phyloP scores from a whole-genome alignment of 108 stramenopile genomes.

The Conticribra weissflogii region DNA sequence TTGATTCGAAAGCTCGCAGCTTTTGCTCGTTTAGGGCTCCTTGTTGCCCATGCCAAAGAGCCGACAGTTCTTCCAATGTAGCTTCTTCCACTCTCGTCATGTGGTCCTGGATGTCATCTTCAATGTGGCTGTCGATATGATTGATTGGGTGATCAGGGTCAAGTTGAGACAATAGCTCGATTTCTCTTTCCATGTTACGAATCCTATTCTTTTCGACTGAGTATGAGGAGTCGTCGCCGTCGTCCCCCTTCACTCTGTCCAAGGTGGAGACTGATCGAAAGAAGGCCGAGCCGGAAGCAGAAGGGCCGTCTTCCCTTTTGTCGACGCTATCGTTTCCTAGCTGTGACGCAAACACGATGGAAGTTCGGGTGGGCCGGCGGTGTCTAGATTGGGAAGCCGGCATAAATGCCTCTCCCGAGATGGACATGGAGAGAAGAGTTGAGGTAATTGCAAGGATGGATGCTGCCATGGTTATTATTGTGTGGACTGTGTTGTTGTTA shows the following conservation, averaged over 20 bases:
- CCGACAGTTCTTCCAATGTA: slow-evolving; percentile 29
- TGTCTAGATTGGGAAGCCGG: too few relatives aligned
- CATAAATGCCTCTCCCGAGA: too few relatives aligned
- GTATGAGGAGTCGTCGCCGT: background rate
- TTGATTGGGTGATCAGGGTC: slow-evolving; percentile 27
- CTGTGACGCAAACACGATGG: too few relatives aligned
- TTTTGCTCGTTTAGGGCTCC: slow-evolving; percentile 32
- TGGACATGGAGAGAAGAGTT: too few relatives aligned
- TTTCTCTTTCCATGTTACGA: slow-evolving; percentile 16
- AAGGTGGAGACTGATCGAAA: background rate
- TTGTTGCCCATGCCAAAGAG: slow-evolving; percentile 37
- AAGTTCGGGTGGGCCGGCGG: too few relatives aligned
- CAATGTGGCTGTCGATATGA: background rate
- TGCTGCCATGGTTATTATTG: too few relatives aligned
- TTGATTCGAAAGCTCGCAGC: slow-evolving; percentile 32
- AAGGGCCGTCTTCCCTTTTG: too few relatives aligned
- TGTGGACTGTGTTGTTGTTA: too few relatives aligned
- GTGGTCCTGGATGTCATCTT: slow-evolving; percentile 10
- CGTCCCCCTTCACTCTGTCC: slow-evolving; percentile 8
- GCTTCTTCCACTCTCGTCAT: slow-evolving; percentile 4
- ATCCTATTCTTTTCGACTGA: background rate
- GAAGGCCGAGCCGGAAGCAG: too few relatives aligned
- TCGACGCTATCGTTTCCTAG: too few relatives aligned
- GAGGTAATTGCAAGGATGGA: too few relatives aligned
- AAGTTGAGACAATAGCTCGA: slow-evolving; percentile 23